Conservation (phyloP, 257 asterid species). For the Solanum bulbocastanum region DNA sequence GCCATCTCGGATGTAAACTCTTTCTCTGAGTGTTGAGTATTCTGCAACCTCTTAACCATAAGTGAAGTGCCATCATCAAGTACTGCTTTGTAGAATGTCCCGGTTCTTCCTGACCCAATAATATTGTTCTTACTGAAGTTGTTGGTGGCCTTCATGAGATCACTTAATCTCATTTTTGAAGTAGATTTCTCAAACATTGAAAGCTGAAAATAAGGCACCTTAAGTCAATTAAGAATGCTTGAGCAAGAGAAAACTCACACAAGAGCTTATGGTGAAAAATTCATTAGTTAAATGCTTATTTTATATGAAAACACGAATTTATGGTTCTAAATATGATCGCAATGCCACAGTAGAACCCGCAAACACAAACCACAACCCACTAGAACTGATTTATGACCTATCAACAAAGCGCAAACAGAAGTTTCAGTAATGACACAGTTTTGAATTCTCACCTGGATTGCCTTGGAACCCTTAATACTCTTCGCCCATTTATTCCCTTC, state of each 20-base stretch:
- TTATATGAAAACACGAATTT: not conserved
- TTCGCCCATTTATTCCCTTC: constrained; percentile 46
- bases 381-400: not conserved
- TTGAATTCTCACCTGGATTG: constrained; percentile 24
- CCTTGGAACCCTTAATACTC: constrained; percentile 36
- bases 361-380: not conserved
- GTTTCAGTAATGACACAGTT: not conserved
- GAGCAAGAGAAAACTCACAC: not conserved
- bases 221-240: not conserved
- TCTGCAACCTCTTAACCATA: constrained; percentile 57
- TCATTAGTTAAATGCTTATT: not conserved
- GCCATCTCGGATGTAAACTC: constrained; percentile 53
- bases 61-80: constrained; percentile 53
- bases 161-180: constrained; percentile 52
- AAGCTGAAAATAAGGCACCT: constrained; percentile 31
- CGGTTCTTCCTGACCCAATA: constrained; percentile 56
- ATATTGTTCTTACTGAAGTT: constrained; percentile 58
- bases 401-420: not conserved
- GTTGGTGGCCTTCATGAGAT: constrained; percentile 67
- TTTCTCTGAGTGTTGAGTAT: constrained; percentile 57
- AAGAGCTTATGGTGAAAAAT: not conserved
- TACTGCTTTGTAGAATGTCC: constrained; percentile 51
- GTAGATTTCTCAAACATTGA: constrained; percentile 55
- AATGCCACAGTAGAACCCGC: not conserved
- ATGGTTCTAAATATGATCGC: not conserved